These are phyloP conservation scores for Panellus pusillus DNA, from an alignment of 768 basidiomycete genomes.

Conservation along the genomic window DNA sequence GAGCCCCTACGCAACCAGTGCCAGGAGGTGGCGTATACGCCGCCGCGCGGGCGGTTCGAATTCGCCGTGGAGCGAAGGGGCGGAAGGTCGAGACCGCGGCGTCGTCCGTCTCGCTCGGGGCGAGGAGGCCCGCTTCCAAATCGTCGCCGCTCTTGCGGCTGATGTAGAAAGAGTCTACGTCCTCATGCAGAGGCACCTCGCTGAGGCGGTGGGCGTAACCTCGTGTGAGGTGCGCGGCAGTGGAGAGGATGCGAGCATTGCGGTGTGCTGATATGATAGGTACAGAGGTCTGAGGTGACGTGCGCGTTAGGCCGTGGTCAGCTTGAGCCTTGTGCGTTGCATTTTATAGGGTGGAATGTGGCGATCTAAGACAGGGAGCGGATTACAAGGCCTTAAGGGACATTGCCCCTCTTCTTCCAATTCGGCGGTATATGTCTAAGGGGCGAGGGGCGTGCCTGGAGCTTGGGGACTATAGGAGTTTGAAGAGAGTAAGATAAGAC, in stretches of 20 bases:
- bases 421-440: no score
- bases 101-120: slow-evolving; percentile 2
- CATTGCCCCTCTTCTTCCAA: no score
- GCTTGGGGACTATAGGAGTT: no score
- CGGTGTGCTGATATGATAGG: no score
- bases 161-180: slow-evolving; percentile 8
- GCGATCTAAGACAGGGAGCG: no score
- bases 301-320: no score
- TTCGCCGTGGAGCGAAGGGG: not conserved
- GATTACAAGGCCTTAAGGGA: no score
- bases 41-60: not conserved
- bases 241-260: not conserved
- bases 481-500: no score
- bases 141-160: slow-evolving; percentile 7
- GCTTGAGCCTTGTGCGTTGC: no score
- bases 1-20: slow-evolving; percentile 3
- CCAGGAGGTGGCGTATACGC: slow-evolving; percentile 8
- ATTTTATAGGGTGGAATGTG: no score
- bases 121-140: slow-evolving; percentile 9
- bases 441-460: no score
- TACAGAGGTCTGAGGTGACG: no score
- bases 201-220: not conserved
- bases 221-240: not conserved
- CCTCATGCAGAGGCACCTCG: slow-evolving; percentile 1
- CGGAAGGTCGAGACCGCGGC: slow-evolving; percentile 2